Base-by-base conservation (phyloP, 345 rosid genomes). In the Boechera retrofracta region DNA sequence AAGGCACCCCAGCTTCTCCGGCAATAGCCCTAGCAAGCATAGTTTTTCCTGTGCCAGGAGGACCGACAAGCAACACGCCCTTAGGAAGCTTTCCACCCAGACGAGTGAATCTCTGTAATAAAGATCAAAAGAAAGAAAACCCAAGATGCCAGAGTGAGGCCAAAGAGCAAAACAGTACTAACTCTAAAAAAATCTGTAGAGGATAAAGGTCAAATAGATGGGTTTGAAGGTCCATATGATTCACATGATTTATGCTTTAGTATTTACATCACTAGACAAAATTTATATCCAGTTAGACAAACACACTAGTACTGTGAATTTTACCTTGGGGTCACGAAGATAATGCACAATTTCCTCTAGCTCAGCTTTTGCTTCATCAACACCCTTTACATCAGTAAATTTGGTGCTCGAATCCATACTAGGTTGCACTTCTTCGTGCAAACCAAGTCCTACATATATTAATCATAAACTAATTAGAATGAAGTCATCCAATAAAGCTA, bases 21-120 rank as follows among this genome's bases (percentile, higher is more conserved):
- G 99, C 99, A 66, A 95, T 92, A 58, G 99, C 97, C 48, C 99
- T 93, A 47, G 99, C 99, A 65, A 93, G 83, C 97, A 95, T 92
- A 28, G 99, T 95, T 84, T 95, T 95, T 38, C 99, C 99, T 26
- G 97, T 95, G 6, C 99, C 99, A 66, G 98, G 98, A 60, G 99
- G 99, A 38, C 99, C 99, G 64, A 91, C 89, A 64, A 95, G 99
- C 76, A 92, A 79, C 81, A 95, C 97, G 71, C 99, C 99, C 79
- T 95, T 95, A 8, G 99, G 99, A 18, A 95, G 96, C 87, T 95
- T 95, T 62, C 99, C 99, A 7, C 99, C 99, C 13, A 95, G 83
- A 58, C 96, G 92, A 80, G 99, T 95, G 80, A 95, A 95, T 62
- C 98, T 92, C 99, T 95, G 86, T n/a, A 62, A 82, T 52, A 13